Base-by-base conservation (phyloP, 2,329 filamentous ascomycete genomes). In the Tympanopsis confertula region DNA sequence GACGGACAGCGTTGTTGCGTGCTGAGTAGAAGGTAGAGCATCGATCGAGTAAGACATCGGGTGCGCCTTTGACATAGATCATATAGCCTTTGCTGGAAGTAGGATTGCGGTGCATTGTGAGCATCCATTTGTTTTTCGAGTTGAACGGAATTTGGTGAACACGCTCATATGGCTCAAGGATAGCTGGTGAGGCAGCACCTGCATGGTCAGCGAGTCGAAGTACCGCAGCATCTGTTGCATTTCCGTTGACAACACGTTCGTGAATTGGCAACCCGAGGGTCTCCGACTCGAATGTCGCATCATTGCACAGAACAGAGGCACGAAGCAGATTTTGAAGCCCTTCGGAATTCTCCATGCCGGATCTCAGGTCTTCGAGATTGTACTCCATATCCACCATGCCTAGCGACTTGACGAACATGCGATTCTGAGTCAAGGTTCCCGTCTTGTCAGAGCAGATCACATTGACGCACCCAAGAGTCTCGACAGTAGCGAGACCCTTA, bases 41-140 rank as follows among this genome's bases (percentile, higher is more conserved):
- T 15, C 42, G 41, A 4, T 32, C 35, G 36, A 50, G 44, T 10
- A 54, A 45, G 30, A 52, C 44, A 36, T 50, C 47, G 3, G 47
- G 47, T 4, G 45, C 47, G 18, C 47, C 47, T 32, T 49, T 49
- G 38, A 47, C 39, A 10, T 35, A 51, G 20, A 54, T 28, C 26
- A 53, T 41, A 19, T 50, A 50, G 5, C 33, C 33, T 19, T 32
- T 19, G 5, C 20, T 35, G 19, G 13, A 14, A 19, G 38, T 5
- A 26, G 38, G 47, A 44, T 50, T 41, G 4, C 45, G 44, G 12
- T 49, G 43, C 12, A 56, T 43, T 19, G 58, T 62, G n/a, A 68
- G 51, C 61, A 67, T 66, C 53, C 58, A 68, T 40, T 69, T 69
- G 46, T 65, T 67, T 48, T 65, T 67, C 13, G 62, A 67, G 49